Base-by-base conservation (phyloP, 345 rosid species). In the Lepidium sativum region DNA sequence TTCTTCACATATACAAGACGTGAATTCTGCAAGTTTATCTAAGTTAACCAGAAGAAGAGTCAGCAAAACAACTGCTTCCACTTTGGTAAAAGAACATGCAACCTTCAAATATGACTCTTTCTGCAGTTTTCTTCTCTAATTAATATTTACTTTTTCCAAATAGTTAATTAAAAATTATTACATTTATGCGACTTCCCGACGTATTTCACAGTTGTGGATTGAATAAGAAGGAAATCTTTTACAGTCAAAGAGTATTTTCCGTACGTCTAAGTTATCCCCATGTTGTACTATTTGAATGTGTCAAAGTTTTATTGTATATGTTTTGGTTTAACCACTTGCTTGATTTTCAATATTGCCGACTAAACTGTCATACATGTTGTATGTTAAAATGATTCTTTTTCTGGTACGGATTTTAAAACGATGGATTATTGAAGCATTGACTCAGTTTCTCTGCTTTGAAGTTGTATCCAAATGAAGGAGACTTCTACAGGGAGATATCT, bases 51-150 rank as follows among this genome's bases (percentile, higher is more conserved):
- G 9, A 14, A 3, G 41, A 31, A 65, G 47, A 45, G 63, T 55
- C 63, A 35, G 48, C 48, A 39, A 59, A 17, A 68, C 35, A 68
- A 51, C 68, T 31, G 29, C 58, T 43, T 52, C 74, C 45, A 60
- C 40, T 9, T 39, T 68, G 48, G 68, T 69, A 52, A 52, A 43
- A 41, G 3, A 39, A 39, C 31, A 20, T 50, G 37, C 60, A 59
- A 43, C 40, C 54, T 53, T 52, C 54, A 70, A 9, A 27, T 53
- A 34, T 52, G 68, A 70, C 62, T 16, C 6, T 44, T 70, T 70
- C 74, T 70, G 39, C 9, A 39, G 43, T 58, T 50, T 59, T 31
- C 57, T 40, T 59, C 51, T 17, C 41, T 27, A 25, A 56, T n/a
- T 2, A 54, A 44, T 11, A 1, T 34, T 47, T 2, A 33, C 2